These are phyloP conservation scores for Kwoniella shandongensis DNA, from an alignment of 768 basidiomycete genomes.

Conservation along the genomic window DNA sequence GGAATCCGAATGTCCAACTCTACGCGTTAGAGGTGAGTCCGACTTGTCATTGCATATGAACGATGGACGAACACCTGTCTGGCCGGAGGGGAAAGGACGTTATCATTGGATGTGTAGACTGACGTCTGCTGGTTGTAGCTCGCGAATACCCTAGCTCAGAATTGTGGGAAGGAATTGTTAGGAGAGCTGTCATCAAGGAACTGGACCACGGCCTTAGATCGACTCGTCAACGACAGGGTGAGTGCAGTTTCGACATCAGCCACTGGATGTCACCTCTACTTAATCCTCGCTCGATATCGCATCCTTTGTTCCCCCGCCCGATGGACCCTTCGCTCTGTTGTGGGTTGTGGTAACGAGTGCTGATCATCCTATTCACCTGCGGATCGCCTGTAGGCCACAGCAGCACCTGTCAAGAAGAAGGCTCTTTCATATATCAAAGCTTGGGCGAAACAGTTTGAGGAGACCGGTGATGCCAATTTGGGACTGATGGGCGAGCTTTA, in stretches of 20 bases:
- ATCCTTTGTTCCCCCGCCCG: no score
- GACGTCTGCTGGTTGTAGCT: conserved; percentile 57
- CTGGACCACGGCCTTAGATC: conserved; percentile 86
- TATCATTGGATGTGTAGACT: no score
- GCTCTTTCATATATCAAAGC: conserved; percentile 69
- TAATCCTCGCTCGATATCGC: no score
- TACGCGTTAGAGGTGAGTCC: conserved; percentile 71
- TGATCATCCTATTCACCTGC: no score
- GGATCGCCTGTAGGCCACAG: conserved; percentile 72
- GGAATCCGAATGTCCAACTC: conserved; percentile 94
- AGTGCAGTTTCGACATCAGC: no score
- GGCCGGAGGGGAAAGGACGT: no score
- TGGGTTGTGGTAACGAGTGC: no score
- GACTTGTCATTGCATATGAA: no score
- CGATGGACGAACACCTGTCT: no score
- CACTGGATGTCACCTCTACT: no score
- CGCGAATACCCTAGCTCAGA: conserved; percentile 85
- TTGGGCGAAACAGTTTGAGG: conserved; percentile 82
- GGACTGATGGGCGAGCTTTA: conserved; percentile 91
- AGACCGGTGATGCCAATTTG: conserved; percentile 65
- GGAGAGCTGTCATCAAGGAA: conserved; percentile 84
- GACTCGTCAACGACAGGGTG: conserved; percentile 83
- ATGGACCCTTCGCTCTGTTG: no score
- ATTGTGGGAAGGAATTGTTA: conserved; percentile 76
- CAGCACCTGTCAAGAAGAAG: conserved; percentile 82